Conservation (phyloP, 768 basidiomycete species). For the Chiua virens region DNA sequence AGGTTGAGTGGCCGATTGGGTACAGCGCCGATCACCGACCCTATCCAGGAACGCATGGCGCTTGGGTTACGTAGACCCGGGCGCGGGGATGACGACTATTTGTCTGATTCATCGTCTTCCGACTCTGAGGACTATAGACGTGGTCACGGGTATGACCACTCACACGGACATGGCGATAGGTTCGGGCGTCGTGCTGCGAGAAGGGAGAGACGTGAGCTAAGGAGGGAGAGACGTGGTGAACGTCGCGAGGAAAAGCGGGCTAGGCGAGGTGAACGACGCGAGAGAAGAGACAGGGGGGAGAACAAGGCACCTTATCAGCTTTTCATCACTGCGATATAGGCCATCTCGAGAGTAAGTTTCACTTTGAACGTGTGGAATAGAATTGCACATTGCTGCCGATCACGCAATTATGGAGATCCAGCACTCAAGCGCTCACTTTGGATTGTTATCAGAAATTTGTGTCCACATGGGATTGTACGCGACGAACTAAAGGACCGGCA, state of each 20-base stretch:
- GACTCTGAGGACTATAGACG: slow-evolving; percentile 1
- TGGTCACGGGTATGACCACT: not conserved
- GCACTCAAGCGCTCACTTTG: too few species aligned
- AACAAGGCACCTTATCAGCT: slow-evolving; percentile 22
- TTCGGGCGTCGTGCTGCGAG: slow-evolving; percentile 4
- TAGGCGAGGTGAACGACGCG: slow-evolving; percentile 12
- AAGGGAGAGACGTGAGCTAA: slow-evolving; percentile 13
- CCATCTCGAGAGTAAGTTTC: too few species aligned
- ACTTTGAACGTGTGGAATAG: too few species aligned
- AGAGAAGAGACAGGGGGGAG: slow-evolving; percentile 17
- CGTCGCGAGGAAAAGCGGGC: slow-evolving; percentile 13
- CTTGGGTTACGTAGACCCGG: slow-evolving; percentile 11
- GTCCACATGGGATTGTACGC: too few species aligned
- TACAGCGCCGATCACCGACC: slow-evolving; percentile 19
- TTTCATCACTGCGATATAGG: slow-evolving; percentile 8
- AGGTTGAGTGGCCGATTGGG: slow-evolving; percentile 29
- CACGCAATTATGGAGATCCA: too few species aligned
- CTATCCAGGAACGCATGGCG: slow-evolving; percentile 20
- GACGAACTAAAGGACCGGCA: too few species aligned
- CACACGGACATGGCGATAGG: slow-evolving; percentile 1
- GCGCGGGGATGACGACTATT: not conserved
- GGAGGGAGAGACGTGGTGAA: slow-evolving; percentile 1
- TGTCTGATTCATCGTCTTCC: not conserved
- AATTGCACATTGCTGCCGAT: too few species aligned
- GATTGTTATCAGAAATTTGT: too few species aligned